These are phyloP conservation scores for Barnettozyma vustinii DNA, from an alignment of 805 yeast genomes.

Conservation along the genomic window DNA sequence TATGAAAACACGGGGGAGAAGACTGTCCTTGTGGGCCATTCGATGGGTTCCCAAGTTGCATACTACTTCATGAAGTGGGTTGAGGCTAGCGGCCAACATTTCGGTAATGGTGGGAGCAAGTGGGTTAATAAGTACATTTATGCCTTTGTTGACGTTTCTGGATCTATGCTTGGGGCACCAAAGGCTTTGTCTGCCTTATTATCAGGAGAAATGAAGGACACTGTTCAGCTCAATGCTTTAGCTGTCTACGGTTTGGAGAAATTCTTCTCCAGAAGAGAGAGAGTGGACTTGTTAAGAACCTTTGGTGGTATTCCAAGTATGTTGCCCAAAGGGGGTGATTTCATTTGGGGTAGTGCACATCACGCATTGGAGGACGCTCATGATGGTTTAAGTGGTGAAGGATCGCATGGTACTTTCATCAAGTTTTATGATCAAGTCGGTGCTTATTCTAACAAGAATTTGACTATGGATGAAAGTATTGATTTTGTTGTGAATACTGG, in stretches of 20 bases:
- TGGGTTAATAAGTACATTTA: conserved; percentile 89
- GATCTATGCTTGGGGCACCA: conserved; percentile 90
- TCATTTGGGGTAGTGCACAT: conserved; percentile 75
- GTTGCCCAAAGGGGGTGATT: conserved; percentile 93
- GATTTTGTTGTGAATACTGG: conserved; percentile 58
- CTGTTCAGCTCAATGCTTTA: conserved; percentile 85
- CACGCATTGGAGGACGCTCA: conserved; percentile 66
- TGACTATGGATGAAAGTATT: conserved; percentile 64
- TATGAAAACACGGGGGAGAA: conserved; percentile 53
- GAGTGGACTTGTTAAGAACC: conserved; percentile 77
- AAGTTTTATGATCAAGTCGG: conserved; percentile 49
- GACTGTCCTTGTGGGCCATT: conserved; percentile 78
- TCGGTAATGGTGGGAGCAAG: conserved; percentile 83
- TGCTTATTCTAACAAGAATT: conserved; percentile 39
- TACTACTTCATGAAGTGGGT: conserved; percentile 94
- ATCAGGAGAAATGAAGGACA: conserved; percentile 98
- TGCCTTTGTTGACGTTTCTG: conserved; percentile 81
- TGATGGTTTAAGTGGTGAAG: background rate
- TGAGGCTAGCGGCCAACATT: conserved; percentile 74
- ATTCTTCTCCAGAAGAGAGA: conserved; percentile 84
- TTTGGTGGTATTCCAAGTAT: conserved; percentile 95
- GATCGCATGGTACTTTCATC: conserved; percentile 68
- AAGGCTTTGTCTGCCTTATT: conserved; percentile 85
- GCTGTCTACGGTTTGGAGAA: conserved; percentile 94
- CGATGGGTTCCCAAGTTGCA: conserved; percentile 93